Percentiles rank a stretch among this genome's conserved stretches.
Evolutionary conservation across 306 rosid genomes (phyloP).

Genomic region (Medicago arabica): DNA sequence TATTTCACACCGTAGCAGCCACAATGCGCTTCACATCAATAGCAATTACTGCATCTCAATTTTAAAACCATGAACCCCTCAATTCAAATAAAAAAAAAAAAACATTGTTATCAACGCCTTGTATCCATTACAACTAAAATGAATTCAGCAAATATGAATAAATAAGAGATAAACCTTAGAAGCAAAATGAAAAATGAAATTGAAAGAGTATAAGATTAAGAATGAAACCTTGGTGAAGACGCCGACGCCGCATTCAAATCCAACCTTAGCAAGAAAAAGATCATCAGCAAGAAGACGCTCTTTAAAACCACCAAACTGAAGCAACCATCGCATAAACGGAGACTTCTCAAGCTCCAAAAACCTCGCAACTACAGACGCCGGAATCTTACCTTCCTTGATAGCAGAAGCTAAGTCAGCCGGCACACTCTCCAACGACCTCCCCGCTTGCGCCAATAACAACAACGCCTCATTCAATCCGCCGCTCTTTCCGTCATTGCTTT

Average conservation of each 20-base stretch:
- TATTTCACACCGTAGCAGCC: too few species aligned
- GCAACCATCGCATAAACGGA: conserved; percentile 69
- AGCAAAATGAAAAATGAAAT: too few species aligned
- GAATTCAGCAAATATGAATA: too few species aligned
- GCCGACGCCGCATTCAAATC: conserved; percentile 95
- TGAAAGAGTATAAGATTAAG: neutral
- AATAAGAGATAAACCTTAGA: neutral
- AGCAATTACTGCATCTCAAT: too few species aligned
- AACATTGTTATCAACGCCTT: neutral
- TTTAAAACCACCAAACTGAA: conserved; percentile 79
- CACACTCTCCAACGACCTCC: conserved; percentile 68
- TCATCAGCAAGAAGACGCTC: conserved; percentile 96
- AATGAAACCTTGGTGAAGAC: conserved; percentile 81
- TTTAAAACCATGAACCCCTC: too few species aligned
- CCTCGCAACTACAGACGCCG: conserved; percentile 70
- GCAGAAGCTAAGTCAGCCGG: conserved; percentile 85
- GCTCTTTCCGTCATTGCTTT: conserved; percentile 34
- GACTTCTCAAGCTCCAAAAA: conserved; percentile 78
- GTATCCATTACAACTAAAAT: neutral
- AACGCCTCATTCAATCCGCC: conserved; percentile 59
- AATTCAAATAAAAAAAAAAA: too few species aligned
- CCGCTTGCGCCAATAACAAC: conserved; percentile 68
- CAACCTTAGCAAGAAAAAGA: conserved; percentile 81
- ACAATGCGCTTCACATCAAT: too few species aligned
- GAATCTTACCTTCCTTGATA: conserved; percentile 74